These are phyloP conservation scores for Brettanomyces anomalus DNA, from an alignment of 805 yeast genomes.

Conservation along the genomic window DNA sequence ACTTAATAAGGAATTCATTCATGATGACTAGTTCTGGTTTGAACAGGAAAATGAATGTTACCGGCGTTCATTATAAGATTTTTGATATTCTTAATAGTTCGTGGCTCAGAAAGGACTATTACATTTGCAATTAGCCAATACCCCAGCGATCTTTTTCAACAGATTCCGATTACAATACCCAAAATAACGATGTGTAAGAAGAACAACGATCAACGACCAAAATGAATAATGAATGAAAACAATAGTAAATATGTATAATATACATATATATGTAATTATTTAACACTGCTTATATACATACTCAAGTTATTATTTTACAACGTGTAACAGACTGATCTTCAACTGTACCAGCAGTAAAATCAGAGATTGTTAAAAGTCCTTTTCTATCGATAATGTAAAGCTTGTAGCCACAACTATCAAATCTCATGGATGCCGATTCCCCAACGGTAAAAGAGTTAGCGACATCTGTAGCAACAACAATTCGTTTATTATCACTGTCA, in stretches of 20 bases:
- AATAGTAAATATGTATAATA: no score
- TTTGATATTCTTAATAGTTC: conserved; percentile 22
- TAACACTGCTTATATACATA: background rate
- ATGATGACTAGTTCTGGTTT: background rate
- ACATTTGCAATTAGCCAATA: background rate
- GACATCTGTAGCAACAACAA: conserved; percentile 68
- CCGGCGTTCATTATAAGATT: conserved; percentile 22
- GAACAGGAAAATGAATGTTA: conserved; percentile 1
- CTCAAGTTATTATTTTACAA: conserved; percentile 45
- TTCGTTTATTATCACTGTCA: conserved; percentile 46
- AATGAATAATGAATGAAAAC: no score
- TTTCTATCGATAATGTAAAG: conserved; percentile 71
- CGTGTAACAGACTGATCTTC: conserved; percentile 58
- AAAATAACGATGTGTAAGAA: no score
- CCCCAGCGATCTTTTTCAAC: no score
- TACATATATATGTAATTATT: no score
- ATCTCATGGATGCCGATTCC: conserved; percentile 72
- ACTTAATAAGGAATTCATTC: conserved; percentile 7
- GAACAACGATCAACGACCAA: no score
- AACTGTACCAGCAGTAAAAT: conserved; percentile 81
- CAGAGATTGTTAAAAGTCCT: conserved; percentile 71
- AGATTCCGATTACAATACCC: no score
- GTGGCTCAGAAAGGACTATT: conserved; percentile 10
- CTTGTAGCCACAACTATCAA: conserved; percentile 75
- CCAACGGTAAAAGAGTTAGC: conserved; percentile 61